A percentile compares a stretch with the other conserved stretches of the same genome.
phyloP scores from a whole-genome alignment of 2,329 filamentous ascomycete species.

The Colletotrichum plurivorum region DNA sequence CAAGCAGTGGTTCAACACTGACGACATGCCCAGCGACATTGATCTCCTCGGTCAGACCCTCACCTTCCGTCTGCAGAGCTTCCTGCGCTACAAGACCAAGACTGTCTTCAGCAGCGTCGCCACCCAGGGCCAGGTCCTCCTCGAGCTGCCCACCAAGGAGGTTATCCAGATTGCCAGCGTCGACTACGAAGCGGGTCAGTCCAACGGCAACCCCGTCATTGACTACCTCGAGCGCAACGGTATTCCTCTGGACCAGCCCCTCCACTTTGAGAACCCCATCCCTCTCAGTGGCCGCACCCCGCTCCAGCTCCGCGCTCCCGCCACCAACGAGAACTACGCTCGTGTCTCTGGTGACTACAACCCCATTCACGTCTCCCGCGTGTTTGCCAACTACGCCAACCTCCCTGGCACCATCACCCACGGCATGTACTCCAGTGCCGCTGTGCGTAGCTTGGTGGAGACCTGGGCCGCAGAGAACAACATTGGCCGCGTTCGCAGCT shows the following conservation, averaged over 20 bases:
- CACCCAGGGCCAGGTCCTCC: constrained; percentile 90
- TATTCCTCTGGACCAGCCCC: constrained; percentile 92
- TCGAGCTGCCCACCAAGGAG: constrained; percentile 97
- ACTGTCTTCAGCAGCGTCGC: constrained; percentile 91
- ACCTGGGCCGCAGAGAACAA: constrained; percentile 99
- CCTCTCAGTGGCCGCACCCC: constrained; percentile 94
- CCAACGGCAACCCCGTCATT: constrained; percentile 95
- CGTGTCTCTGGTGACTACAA: constrained; percentile 99
- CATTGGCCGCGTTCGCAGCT: constrained; percentile 95
- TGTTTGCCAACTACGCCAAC: constrained; percentile 96
- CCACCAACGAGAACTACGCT: constrained; percentile 98
- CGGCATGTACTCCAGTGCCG: constrained; percentile 99
- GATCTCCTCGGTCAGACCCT: constrained; percentile 94
- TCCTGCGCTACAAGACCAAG: constrained; percentile 96
- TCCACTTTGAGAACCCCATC: constrained; percentile 98
- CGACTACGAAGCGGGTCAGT: constrained; percentile 91
- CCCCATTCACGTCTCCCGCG: constrained; percentile 97
- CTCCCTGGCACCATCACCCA: constrained; percentile 98
- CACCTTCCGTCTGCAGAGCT: constrained; percentile 93
- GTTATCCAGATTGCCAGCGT: constrained; percentile 97
- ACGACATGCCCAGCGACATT: constrained; percentile 77
- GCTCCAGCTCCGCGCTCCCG: constrained; percentile 88
- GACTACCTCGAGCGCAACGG: constrained; percentile 96
- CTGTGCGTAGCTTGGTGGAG: constrained; percentile 95
- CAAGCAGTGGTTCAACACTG: constrained; percentile 97